Evolutionary conservation across 1,139 yeast species (phyloP), one percentile per base, ranked within the genome.

Genomic region (Wickerhamomyces sp.): DNA sequence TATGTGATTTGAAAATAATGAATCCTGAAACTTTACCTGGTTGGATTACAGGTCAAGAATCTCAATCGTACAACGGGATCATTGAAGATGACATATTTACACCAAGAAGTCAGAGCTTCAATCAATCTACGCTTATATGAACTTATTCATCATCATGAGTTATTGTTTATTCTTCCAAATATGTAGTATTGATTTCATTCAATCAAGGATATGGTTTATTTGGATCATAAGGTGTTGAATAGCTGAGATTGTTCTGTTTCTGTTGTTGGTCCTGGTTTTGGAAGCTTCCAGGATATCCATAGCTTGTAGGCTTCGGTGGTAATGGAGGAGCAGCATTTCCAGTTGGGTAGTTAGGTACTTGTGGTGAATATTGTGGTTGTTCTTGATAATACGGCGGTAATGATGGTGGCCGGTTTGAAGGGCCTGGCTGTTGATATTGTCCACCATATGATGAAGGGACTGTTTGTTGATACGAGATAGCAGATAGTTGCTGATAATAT

Each of bases 11-110:
- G 14, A 77, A 74, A 34, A 52, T 71, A 0, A 55, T 81, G 3
- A 73, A 84, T 50, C 75, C 85, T 0, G 62, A 66, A 14, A 65
- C 55, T 1, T 61, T 85, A 22, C 96, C 96, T 0, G 71, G 76
- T 16, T 87, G 90, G 90, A 57, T 87, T 31, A 81, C 95, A 2
- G 96, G 96, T 2, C 92, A 85, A 56, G 82, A 80, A 48, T 45
- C 85, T 81, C 1, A 56, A 45, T 2, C 51, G 53, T 32, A 8
- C 10, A 62, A 73, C 33, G 88, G 88, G 0, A 53, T 50, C 0
- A 64, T 80, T 7, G 60, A 53, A 35, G 63, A 77, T 49, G 80
- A 79, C 7, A 30, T 43, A 7, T 48, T 46, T 22, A 17, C 18
- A 17, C 29, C 28, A 16, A 32, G 22, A 22, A 31, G 14, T 14